phyloP scores from a whole-genome alignment of 2,329 filamentous ascomycete species.

The Xylaria sp. region DNA sequence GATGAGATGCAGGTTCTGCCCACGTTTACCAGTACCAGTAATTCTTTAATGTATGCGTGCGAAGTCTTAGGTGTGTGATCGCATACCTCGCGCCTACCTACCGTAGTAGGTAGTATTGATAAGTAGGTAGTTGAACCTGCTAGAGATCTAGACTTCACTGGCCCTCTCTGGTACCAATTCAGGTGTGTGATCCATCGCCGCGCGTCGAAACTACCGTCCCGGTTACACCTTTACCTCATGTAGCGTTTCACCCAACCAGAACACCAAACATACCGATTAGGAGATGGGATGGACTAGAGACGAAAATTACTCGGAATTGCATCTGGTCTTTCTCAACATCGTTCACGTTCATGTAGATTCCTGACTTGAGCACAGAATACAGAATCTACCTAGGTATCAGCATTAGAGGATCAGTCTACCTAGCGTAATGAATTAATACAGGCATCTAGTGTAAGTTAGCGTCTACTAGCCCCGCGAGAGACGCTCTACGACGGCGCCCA shows the following conservation, averaged over 20 bases:
- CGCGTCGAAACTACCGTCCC: conserved; percentile 15
- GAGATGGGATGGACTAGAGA: conserved; percentile 5
- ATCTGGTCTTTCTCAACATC: not conserved
- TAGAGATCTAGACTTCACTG: not conserved
- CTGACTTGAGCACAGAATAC: not conserved
- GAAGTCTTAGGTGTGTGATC: too few relatives aligned
- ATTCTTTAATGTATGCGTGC: not conserved
- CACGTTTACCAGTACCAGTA: not conserved
- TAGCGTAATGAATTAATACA: not conserved
- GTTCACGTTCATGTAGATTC: not conserved
- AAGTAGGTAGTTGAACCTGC: not conserved
- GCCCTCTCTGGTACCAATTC: not conserved
- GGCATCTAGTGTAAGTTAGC: not conserved
- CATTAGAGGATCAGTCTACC: not conserved
- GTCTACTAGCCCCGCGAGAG: not conserved
- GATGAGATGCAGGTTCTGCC: conserved; percentile 3
- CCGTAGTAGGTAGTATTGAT: not conserved
- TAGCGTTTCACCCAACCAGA: conserved; percentile 25
- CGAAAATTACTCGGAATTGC: conserved; percentile 19
- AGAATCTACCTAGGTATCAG: not conserved
- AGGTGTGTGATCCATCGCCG: conserved; percentile 22
- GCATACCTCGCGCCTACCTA: not conserved
- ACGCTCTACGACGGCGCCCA: not conserved
- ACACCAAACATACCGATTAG: conserved; percentile 11
- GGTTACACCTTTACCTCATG: conserved; percentile 16